These are phyloP conservation scores for Gracilaria vermiculophylla DNA, from an alignment of 23 red algal genomes.

Conservation along the genomic window DNA sequence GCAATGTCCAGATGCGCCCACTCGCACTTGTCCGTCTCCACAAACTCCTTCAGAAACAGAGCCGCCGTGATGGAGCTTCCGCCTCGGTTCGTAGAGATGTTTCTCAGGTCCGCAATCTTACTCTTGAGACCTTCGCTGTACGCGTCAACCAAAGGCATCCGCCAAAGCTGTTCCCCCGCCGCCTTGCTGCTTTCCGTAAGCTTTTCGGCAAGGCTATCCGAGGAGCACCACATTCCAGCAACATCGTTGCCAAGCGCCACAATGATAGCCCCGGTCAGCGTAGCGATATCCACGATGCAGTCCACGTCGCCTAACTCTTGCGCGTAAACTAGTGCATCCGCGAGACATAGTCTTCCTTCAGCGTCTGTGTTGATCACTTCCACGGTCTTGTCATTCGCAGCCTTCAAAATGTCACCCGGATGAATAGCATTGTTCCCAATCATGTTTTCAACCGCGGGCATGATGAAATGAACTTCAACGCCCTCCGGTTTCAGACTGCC, in stretches of 20 bases:
- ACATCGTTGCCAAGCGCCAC: slow-evolving; percentile 88
- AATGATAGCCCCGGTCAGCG: slow-evolving; percentile 93
- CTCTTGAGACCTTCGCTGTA: slow-evolving; percentile 91
- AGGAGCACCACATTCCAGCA: slow-evolving; percentile 79
- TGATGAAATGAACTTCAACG: slow-evolving; percentile 95
- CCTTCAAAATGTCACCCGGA: slow-evolving; percentile 94
- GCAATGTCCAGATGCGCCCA: slow-evolving; percentile 99
- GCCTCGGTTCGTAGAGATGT: slow-evolving; percentile 73
- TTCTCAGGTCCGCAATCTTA: slow-evolving; percentile 96
- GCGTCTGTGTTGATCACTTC: slow-evolving; percentile 91
- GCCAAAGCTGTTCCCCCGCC: slow-evolving; percentile 81
- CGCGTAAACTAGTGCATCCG: slow-evolving; percentile 93
- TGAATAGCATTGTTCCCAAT: slow-evolving; percentile 78
- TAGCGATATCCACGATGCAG: slow-evolving; percentile 89
- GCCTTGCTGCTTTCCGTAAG: slow-evolving; percentile 45
- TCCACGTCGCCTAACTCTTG: slow-evolving; percentile 87
- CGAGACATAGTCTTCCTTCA: slow-evolving; percentile 91
- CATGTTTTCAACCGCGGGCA: slow-evolving; percentile 95
- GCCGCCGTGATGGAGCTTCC: slow-evolving; percentile 84
- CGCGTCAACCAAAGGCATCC: slow-evolving; percentile 86
- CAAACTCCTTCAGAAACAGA: slow-evolving; percentile 96
- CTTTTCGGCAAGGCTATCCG: slow-evolving; percentile 74
- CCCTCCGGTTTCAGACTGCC: slow-evolving; percentile 74
- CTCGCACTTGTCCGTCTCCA: slow-evolving; percentile 66
- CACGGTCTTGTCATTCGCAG: slow-evolving; percentile 92